A percentile compares a stretch with the other conserved stretches of the same genome.
phyloP scores from a whole-genome alignment of 2,329 filamentous ascomycete species.

The Aspergillus pseudoglaucus region DNA sequence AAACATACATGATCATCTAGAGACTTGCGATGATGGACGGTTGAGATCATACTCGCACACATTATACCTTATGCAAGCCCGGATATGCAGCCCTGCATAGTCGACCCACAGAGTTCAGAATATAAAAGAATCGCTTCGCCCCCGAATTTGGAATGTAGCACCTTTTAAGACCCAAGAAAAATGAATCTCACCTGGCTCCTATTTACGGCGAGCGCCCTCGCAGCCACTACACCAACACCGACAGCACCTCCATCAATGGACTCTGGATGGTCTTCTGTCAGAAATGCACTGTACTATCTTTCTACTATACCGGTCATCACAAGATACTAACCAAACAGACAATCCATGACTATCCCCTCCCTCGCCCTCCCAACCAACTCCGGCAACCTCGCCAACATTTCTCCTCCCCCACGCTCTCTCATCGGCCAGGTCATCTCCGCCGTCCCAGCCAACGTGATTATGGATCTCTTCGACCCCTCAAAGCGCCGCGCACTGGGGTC shows the following conservation, averaged over 20 bases:
- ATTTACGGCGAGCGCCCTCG: neutral
- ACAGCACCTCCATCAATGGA: neutral
- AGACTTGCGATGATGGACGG: no score
- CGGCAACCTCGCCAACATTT: slow-evolving; percentile 26
- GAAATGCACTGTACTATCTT: no score
- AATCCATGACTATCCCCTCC: neutral
- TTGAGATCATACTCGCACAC: no score
- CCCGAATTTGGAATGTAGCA: neutral
- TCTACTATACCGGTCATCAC: neutral
- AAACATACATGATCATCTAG: no score
- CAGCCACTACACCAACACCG: neutral
- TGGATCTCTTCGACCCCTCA: slow-evolving; percentile 22
- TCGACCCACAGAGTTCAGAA: no score
- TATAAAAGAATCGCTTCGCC: neutral
- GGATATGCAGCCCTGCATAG: no score
- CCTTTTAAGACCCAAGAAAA: neutral
- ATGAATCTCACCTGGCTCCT: neutral
- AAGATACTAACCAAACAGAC: neutral
- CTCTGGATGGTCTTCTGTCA: no score
- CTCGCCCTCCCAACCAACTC: slow-evolving; percentile 13
- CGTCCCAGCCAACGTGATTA: slow-evolving; percentile 24
- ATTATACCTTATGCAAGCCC: no score
- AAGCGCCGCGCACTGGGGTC: slow-evolving; percentile 25
- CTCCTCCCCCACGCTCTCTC: slow-evolving; percentile 23
- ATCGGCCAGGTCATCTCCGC: slow-evolving; percentile 25